Conservation (phyloP, 2,329 filamentous ascomycete genomes). For the Aspergillus ustus region DNA sequence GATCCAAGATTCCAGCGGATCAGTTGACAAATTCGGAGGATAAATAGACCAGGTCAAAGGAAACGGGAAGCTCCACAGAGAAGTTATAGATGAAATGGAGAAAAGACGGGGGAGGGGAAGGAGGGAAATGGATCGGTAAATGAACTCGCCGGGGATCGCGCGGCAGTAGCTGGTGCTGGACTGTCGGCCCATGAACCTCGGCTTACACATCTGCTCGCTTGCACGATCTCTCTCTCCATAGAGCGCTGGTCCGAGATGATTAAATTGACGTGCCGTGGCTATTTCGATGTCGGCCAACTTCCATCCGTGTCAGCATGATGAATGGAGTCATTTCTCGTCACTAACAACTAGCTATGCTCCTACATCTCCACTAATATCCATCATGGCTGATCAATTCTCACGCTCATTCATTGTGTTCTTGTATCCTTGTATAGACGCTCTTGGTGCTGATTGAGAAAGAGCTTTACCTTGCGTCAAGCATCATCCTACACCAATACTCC, state of each 20-base stretch:
- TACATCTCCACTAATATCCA: not conserved
- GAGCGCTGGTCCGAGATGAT: not conserved
- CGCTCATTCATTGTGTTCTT: too few relatives aligned
- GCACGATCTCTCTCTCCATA: not conserved
- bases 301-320: not conserved
- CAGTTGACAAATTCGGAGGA: not conserved
- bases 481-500: not conserved
- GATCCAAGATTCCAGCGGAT: not conserved
- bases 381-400: not conserved
- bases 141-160: constrained; percentile 15
- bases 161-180: constrained; percentile 27
- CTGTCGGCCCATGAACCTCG: constrained; percentile 22
- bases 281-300: not conserved
- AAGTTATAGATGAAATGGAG: constrained; percentile 10
- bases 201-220: too few relatives aligned
- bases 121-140: constrained; percentile 18
- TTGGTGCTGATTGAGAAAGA: not conserved
- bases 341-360: not conserved
- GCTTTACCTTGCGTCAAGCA: not conserved
- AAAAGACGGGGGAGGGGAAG: constrained; percentile 21
- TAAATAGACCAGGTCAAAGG: constrained; percentile 22
- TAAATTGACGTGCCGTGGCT: not conserved
- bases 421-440: not conserved
- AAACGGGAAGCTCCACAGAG: constrained; percentile 14
- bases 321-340: not conserved